Evolutionary conservation across 139 green algal species (phyloP).

Genomic region (Marvania coccoides): DNA sequence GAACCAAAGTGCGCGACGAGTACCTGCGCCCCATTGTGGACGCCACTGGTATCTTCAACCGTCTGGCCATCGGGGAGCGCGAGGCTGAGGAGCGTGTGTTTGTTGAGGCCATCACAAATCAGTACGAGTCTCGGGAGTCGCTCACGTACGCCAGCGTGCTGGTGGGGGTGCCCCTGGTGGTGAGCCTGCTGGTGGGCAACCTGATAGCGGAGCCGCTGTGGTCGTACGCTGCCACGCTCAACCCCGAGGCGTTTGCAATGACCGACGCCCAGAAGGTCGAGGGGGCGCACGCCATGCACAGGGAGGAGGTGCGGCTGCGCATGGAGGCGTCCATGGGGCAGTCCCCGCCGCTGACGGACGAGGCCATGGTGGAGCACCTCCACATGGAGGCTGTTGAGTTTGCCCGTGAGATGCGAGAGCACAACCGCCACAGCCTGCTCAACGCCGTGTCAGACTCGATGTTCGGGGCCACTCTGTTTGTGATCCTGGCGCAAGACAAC

Average conservation of each 20-base stretch:
- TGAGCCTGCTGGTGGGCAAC: conserved; percentile 51
- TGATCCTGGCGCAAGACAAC: conserved; percentile 37
- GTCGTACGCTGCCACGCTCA: conserved; percentile 39
- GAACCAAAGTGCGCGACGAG: conserved; percentile 31
- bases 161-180: conserved; percentile 52
- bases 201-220: conserved; percentile 64
- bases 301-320: conserved; percentile 71
- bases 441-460: conserved; percentile 55
- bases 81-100: conserved; percentile 38
- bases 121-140: conserved; percentile 63
- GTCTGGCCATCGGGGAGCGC: conserved; percentile 20
- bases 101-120: conserved; percentile 70
- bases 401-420: conserved; percentile 20
- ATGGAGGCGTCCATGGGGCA: conserved; percentile 74
- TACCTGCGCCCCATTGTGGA: conserved; percentile 50
- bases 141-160: conserved; percentile 42
- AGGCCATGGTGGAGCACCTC: conserved; percentile 53
- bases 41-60: conserved; percentile 12
- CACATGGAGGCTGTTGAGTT: conserved; percentile 28
- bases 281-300: conserved; percentile 54
- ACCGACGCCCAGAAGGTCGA: conserved; percentile 63
- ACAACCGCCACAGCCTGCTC: conserved; percentile 50
- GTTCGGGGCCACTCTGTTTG: conserved; percentile 45
- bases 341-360: conserved; percentile 56
- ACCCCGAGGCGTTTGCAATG: conserved; percentile 64